Evolutionary conservation across 2,329 filamentous ascomycete species (phyloP).

Genomic region (Pyrenochaeta sp.): DNA sequence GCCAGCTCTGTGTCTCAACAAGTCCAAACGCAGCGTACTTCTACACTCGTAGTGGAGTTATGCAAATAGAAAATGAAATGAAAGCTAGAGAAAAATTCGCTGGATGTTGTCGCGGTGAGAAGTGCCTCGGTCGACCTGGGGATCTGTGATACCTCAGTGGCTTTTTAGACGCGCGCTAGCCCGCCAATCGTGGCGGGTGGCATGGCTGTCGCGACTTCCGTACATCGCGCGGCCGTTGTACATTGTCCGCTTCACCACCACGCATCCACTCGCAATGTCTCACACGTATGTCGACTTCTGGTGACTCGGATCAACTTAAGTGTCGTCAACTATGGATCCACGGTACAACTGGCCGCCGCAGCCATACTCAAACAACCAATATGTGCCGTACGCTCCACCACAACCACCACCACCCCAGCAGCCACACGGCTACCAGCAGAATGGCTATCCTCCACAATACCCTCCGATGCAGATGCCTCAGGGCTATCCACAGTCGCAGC

Average conservation of each 20-base stretch:
- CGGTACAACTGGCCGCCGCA: constrained; percentile 46
- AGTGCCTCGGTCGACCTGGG: constrained; percentile 17
- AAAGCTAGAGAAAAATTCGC: constrained; percentile 2
- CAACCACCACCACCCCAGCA: constrained; percentile 21
- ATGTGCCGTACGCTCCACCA: constrained; percentile 35
- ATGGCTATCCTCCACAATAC: constrained; percentile 34
- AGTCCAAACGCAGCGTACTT: no score
- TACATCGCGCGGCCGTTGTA: constrained; percentile 8
- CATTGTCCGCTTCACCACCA: constrained; percentile 15
- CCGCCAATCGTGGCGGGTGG: constrained; percentile 19
- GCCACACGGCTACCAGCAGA: constrained; percentile 39
- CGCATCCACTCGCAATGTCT: constrained; percentile 27
- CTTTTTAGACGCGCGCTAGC: constrained; percentile 18
- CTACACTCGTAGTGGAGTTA: neutral
- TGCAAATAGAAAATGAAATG: neutral
- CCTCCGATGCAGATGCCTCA: constrained; percentile 31
- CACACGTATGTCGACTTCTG: constrained; percentile 15
- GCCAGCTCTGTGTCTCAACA: no score
- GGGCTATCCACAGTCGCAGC: constrained; percentile 28
- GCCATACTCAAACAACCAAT: constrained; percentile 39
- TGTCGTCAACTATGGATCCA: constrained; percentile 37
- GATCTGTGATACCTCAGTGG: constrained; percentile 7
- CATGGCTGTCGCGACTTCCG: constrained; percentile 22
- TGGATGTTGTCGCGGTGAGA: neutral
- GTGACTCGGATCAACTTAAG: constrained; percentile 16